phyloP scores from a whole-genome alignment of 192 early-diverging fungal species.

The Coemansia sp. region DNA sequence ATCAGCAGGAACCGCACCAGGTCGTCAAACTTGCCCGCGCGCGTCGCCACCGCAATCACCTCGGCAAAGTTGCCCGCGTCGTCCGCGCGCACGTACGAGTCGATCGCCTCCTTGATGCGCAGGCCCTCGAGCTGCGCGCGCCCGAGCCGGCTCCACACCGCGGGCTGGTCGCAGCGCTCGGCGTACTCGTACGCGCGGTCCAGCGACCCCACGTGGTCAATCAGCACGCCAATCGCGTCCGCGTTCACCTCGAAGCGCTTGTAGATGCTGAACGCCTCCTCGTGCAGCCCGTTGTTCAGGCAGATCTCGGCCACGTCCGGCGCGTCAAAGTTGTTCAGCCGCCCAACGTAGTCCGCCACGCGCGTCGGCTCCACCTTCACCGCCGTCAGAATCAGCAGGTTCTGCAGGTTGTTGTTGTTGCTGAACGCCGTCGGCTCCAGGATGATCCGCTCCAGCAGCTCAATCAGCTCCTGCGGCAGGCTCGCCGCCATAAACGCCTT shows the following conservation, averaged over 20 bases:
- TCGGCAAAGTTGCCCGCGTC: slow-evolving; percentile 87
- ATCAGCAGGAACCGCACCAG: slow-evolving; percentile 92
- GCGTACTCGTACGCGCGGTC: slow-evolving; percentile 97
- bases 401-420: slow-evolving; percentile 96
- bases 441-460: slow-evolving; percentile 94
- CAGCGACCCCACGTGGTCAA: slow-evolving; percentile 88
- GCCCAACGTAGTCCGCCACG: slow-evolving; percentile 96
- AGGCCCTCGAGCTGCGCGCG: slow-evolving; percentile 91
- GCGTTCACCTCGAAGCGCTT: slow-evolving; percentile 90
- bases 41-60: slow-evolving; percentile 77
- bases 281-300: slow-evolving; percentile 81
- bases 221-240: slow-evolving; percentile 86
- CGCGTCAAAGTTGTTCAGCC: slow-evolving; percentile 95
- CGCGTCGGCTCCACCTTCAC: slow-evolving; percentile 90
- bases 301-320: slow-evolving; percentile 97
- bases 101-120: slow-evolving; percentile 93
- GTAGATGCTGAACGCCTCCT: slow-evolving; percentile 97
- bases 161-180: slow-evolving; percentile 84
- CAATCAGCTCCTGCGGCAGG: slow-evolving; percentile 94
- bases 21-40: slow-evolving; percentile 91
- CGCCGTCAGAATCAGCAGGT: slow-evolving; percentile 95
- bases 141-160: slow-evolving; percentile 94
- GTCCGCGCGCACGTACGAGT: slow-evolving; percentile 95
- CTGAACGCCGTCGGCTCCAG: slow-evolving; percentile 89
- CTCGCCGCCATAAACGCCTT: slow-evolving; percentile 98